Percentiles rank a stretch among this genome's conserved stretches.
Evolutionary conservation across 257 asterid genomes (phyloP).

Genomic region (Petunia axillaris): DNA sequence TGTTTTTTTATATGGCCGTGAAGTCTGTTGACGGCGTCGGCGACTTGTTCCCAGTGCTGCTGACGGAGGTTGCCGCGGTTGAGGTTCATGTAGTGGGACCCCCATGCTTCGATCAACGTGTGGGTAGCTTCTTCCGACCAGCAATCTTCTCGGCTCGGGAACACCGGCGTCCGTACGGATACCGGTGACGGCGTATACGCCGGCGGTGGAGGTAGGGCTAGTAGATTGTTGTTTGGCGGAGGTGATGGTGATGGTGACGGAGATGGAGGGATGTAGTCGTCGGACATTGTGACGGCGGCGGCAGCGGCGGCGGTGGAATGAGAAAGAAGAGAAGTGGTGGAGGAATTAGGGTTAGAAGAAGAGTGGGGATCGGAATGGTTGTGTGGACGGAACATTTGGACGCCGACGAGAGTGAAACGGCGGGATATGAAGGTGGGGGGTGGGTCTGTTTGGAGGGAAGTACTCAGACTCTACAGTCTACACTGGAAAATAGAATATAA

Average conservation of each 20-base stretch:
- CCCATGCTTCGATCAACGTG: conserved; percentile 87
- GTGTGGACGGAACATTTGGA: conserved; percentile 21
- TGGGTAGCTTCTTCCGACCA: conserved; percentile 93
- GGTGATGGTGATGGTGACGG: conserved; percentile 39
- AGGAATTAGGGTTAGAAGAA: conserved; percentile 16
- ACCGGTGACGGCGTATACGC: conserved; percentile 35
- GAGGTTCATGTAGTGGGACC: conserved; percentile 65
- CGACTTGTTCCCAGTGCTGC: conserved; percentile 89
- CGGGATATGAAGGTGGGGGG: background rate
- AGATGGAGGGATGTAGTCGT: conserved; percentile 36
- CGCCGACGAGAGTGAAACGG: conserved; percentile 20
- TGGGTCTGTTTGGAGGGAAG: conserved; percentile 18
- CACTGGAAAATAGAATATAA: background rate
- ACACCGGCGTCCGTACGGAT: conserved; percentile 41
- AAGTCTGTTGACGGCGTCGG: conserved; percentile 82
- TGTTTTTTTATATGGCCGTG: conserved; percentile 69
- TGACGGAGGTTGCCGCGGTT: conserved; percentile 91
- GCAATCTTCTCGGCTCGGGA: conserved; percentile 79
- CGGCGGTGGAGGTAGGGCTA: conserved; percentile 18
- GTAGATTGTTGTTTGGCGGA: conserved; percentile 33
- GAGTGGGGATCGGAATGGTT: conserved; percentile 8
- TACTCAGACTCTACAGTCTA: background rate
- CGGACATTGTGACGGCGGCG: conserved; percentile 37
- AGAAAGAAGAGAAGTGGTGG: background rate
- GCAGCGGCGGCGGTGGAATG: background rate